Evolutionary conservation across 2,329 filamentous ascomycete genomes (phyloP).

Genomic region (Fusarium sp.): DNA sequence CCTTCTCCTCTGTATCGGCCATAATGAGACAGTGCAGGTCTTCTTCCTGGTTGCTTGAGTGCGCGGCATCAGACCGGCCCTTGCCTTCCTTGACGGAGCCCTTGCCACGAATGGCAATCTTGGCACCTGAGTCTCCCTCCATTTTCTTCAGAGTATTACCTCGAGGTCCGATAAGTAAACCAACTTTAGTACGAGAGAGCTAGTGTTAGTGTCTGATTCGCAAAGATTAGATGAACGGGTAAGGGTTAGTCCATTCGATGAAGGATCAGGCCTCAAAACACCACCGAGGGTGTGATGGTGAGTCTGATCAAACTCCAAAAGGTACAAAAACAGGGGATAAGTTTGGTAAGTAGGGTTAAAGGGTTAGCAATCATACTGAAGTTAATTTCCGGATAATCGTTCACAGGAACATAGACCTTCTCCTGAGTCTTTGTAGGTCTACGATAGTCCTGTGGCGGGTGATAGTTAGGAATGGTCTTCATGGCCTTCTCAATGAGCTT

Average conservation of each 20-base stretch:
- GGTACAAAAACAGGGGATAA: constrained; percentile 54
- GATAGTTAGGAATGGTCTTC: constrained; percentile 99
- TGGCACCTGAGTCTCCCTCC: constrained; percentile 96
- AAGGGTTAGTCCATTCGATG: constrained; percentile 49
- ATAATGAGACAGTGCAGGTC: constrained; percentile 99
- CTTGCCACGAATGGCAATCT: constrained; percentile 99
- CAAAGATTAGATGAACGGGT: constrained; percentile 53
- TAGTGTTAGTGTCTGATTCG: constrained; percentile 85
- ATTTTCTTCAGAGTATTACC: constrained; percentile 99
- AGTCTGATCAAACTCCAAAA: constrained; percentile 62
- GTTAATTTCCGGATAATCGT: constrained; percentile 99
- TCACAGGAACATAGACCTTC: constrained; percentile 99
- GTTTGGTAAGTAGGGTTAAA: constrained; percentile 77
- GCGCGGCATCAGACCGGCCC: constrained; percentile 96
- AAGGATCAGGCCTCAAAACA: constrained; percentile 51
- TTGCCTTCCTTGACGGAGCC: constrained; percentile 99
- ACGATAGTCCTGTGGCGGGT: constrained; percentile 97
- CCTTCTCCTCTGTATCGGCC: constrained; percentile 99
- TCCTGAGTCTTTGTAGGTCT: constrained; percentile 99
- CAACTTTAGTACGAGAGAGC: constrained; percentile 91
- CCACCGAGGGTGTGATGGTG: constrained; percentile 50
- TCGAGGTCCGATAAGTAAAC: constrained; percentile 99
- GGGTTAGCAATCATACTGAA: constrained; percentile 99
- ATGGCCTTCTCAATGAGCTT: constrained; percentile 99
- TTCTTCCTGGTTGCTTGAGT: constrained; percentile 99